phyloP scores from a whole-genome alignment of 2,329 filamentous ascomycete genomes.

The Pseudogymnoascus sp. region DNA sequence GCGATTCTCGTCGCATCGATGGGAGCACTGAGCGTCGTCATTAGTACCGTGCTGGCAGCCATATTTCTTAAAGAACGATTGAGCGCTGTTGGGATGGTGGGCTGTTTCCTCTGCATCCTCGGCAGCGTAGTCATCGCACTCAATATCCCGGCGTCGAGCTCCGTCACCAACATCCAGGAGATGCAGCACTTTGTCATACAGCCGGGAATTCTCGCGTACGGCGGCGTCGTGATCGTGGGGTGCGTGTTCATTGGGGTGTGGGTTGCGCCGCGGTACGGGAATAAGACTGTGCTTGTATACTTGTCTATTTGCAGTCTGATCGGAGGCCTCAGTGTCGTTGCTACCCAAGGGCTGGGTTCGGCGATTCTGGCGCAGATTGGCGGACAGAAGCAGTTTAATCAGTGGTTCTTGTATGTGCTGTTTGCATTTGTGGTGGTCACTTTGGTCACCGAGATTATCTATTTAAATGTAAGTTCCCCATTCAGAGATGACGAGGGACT shows the following conservation, averaged over 20 bases:
- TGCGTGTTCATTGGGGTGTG: slow-evolving; percentile 67
- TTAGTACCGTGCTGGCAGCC: slow-evolving; percentile 82
- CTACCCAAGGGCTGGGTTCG: slow-evolving; percentile 85
- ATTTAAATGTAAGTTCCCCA: slow-evolving; percentile 72
- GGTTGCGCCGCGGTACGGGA: slow-evolving; percentile 80
- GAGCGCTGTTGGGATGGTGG: slow-evolving; percentile 92
- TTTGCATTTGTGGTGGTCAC: slow-evolving; percentile 87
- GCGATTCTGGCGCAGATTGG: slow-evolving; percentile 81
- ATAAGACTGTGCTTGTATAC: slow-evolving; percentile 97
- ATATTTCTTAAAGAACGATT: slow-evolving; percentile 94
- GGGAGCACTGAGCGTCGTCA: slow-evolving; percentile 84
- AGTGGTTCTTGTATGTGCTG: slow-evolving; percentile 94
- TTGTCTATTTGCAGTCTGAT: slow-evolving; percentile 93
- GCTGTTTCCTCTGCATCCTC: slow-evolving; percentile 90
- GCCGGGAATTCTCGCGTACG: slow-evolving; percentile 78
- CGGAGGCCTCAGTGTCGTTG: slow-evolving; percentile 87
- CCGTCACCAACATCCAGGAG: slow-evolving; percentile 79
- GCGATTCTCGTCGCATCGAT: slow-evolving; percentile 91
- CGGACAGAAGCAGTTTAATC: slow-evolving; percentile 82
- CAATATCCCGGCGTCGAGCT: slow-evolving; percentile 81
- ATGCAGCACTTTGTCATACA: slow-evolving; percentile 84
- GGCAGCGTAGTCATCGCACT: slow-evolving; percentile 90
- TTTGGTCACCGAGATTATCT: slow-evolving; percentile 87
- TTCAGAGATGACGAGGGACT: not conserved
- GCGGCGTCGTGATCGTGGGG: slow-evolving; percentile 72